Evolutionary conservation across 1,139 yeast genomes (phyloP), one percentile per base, ranked within the genome.

Genomic region (Diutina siamensis): DNA sequence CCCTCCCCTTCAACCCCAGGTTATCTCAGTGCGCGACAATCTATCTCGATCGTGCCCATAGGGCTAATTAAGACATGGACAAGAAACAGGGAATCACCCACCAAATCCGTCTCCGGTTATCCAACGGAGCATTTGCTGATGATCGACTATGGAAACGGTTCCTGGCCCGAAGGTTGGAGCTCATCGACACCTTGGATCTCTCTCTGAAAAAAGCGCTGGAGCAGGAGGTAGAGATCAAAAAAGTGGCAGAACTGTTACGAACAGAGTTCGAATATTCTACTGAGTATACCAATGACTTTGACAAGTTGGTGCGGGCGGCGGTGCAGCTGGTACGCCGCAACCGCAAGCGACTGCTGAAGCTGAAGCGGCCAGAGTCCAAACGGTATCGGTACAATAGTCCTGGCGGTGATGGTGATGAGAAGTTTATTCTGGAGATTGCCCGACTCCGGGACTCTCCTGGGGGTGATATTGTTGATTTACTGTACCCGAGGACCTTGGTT

Each of bases 221-320:
- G 59, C 97, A 92, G 60, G 97, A 89, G 53, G 78, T 73, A 31
- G 82, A 83, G 53, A 87, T 92, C 45, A 69, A 72, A 46, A 72
- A 75, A 46, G 94, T 94, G 34, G 95, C 97, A 0, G 76, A 78
- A 48, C 72, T 80, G 7, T 66, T 92, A 46, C 67, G 95, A 53
- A 65, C 68, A 2, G 97, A 92, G 63, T 92, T 86, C 56, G 76
- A 78, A 15, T 89, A 81, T 58, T 75, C 80, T 1, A 64, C 62
- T 8, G 74, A 73, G 3, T 68, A 75, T 27, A 64, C 78, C 35
- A 64, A 68, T 1, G 97, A 89, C 53, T 89, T 92, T 59, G 95
- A 88, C 60, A 83, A 83, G 59, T 72, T 92, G 41, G 97, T 92
- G 0, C 68, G 96, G 32, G 95, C 96, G 2, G 97, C 96, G 0